Evolutionary conservation across 192 early-diverging fungal genomes (phyloP).

Genomic region (Irineochytrium annulatum): DNA sequence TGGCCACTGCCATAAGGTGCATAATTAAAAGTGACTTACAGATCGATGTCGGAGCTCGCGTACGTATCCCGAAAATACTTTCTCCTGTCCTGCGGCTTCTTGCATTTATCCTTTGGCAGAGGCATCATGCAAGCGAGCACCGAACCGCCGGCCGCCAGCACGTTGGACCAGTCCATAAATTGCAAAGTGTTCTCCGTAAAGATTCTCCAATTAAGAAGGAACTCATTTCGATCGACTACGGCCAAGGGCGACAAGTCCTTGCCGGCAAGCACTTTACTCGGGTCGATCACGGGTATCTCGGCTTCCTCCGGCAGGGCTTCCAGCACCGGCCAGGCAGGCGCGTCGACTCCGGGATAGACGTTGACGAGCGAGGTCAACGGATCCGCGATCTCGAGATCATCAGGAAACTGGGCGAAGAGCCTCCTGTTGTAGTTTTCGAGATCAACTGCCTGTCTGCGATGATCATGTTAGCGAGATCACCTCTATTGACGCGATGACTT

Average conservation of each 20-base stretch:
- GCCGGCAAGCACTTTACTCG: constrained; percentile 15
- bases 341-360: no score
- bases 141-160: constrained; percentile 25
- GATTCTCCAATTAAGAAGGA: constrained; percentile 24
- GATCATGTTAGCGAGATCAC: no score
- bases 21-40: no score
- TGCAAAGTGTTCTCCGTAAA: constrained; percentile 26
- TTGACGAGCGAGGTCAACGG: constrained; percentile 1
- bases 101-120: background rate
- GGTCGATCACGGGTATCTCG: constrained; percentile 14
- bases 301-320: background rate
- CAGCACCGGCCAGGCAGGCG: no score
- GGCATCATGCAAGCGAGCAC: constrained; percentile 23
- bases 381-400: constrained; percentile 6
- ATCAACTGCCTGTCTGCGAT: no score
- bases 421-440: constrained; percentile 20
- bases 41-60: constrained; percentile 31
- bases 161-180: constrained; percentile 24
- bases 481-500: no score
- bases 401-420: constrained; percentile 17
- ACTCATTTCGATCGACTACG: no score
- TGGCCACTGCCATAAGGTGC: no score
- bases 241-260: no score
- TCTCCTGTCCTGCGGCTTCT: constrained; percentile 7
- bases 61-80: constrained; percentile 16